Conservation (phyloP, 1,284 basidiomycete species). For the Puccinia coronata region DNA sequence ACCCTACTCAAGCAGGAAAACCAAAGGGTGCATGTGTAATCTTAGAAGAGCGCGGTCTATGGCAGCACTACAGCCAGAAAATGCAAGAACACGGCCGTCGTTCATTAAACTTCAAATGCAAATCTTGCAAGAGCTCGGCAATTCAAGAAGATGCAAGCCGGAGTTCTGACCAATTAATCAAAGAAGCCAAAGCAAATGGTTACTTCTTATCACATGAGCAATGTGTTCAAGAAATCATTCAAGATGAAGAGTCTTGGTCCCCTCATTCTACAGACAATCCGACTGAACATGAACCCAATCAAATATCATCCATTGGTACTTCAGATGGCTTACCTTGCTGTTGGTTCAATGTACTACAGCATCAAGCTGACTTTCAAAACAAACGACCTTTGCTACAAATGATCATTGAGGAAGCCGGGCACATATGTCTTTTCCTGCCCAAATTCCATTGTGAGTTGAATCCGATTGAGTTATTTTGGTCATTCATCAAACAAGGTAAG, state of each 20-base stretch:
- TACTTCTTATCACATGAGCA: neutral
- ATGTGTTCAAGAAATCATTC: neutral
- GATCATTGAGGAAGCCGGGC: constrained; percentile 14
- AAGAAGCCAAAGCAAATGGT: neutral
- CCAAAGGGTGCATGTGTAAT: neutral
- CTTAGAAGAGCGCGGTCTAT: neutral
- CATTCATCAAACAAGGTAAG: constrained; percentile 30
- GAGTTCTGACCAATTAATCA: neutral
- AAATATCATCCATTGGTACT: neutral
- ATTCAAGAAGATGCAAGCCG: neutral
- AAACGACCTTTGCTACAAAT: constrained; percentile 17
- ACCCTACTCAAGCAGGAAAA: neutral
- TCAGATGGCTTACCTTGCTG: neutral
- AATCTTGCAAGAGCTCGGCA: neutral
- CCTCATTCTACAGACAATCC: neutral
- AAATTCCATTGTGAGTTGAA: constrained; percentile 38
- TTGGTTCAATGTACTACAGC: neutral
- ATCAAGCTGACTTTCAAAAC: constrained; percentile 24
- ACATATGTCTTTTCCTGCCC: constrained; percentile 13
- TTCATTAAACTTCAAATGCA: neutral
- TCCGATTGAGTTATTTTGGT: constrained; percentile 26
- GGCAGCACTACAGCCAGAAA: neutral
- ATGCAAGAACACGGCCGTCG: neutral
- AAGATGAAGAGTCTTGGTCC: neutral
- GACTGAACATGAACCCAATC: neutral